These are phyloP conservation scores for Primulina eburnea DNA, from an alignment of 257 asterid genomes.

Conservation along the genomic window DNA sequence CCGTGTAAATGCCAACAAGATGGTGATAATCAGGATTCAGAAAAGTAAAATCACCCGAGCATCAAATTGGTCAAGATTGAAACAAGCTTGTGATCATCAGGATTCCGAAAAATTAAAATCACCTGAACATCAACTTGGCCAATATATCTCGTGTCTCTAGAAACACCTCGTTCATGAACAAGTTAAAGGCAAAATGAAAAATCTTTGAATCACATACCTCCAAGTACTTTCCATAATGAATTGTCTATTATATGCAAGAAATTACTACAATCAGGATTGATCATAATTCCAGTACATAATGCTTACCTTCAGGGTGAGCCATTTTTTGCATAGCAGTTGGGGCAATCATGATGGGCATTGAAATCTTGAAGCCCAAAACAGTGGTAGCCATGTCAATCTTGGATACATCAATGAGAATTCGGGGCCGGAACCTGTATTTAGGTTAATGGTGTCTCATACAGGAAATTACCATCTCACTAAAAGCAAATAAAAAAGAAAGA, in stretches of 20 bases:
- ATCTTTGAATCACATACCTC: neutral
- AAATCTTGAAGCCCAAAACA: conserved; percentile 80
- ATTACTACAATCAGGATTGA: neutral
- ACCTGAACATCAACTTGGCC: neutral
- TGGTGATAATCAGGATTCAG: neutral
- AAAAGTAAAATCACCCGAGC: neutral
- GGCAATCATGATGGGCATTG: conserved; percentile 98
- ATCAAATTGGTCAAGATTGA: neutral
- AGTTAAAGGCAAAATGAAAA: neutral
- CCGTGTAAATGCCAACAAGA: neutral
- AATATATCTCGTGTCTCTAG: neutral
- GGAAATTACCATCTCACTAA: neutral
- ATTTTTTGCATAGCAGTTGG: conserved; percentile 94
- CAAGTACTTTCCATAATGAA: neutral
- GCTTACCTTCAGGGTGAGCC: conserved; percentile 96
- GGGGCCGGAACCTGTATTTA: conserved; percentile 86
- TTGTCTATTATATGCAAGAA: neutral
- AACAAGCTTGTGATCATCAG: neutral
- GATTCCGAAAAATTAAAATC: neutral
- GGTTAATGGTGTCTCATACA: conserved; percentile 11
- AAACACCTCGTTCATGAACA: neutral
- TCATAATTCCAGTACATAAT: neutral
- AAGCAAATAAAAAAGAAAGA: neutral
- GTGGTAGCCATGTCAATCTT: conserved; percentile 80
- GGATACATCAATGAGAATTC: conserved; percentile 90